Conservation (phyloP, 176 grass and related monocot species). For the Raddia guianensis region DNA sequence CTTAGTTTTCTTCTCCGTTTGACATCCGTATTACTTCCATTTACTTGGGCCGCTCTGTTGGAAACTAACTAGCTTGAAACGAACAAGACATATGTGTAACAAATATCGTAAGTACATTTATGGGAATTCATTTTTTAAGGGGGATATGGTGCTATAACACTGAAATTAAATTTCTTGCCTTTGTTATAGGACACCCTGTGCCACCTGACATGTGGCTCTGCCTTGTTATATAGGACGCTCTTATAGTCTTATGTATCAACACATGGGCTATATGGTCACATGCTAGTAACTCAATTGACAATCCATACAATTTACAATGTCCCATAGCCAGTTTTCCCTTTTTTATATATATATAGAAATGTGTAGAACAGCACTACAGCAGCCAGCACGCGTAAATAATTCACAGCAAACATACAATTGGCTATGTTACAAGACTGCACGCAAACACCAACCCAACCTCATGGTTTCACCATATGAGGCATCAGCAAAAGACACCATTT, state of each 20-base stretch:
- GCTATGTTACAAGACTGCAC: background rate
- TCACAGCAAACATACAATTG: background rate
- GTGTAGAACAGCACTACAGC: background rate
- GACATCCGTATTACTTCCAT: background rate
- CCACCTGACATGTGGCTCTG: too few relatives aligned
- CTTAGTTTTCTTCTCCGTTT: background rate
- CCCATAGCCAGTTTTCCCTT: too few relatives aligned
- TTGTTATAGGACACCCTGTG: too few relatives aligned
- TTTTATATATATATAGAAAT: too few relatives aligned
- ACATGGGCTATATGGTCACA: too few relatives aligned
- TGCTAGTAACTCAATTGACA: too few relatives aligned
- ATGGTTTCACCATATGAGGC: background rate
- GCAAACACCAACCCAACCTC: conserved; percentile 14
- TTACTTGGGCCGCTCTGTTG: background rate
- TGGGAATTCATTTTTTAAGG: background rate
- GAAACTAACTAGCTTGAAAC: background rate
- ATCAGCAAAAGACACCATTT: background rate
- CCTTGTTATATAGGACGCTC: too few relatives aligned
- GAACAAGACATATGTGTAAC: background rate
- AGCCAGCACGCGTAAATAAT: background rate
- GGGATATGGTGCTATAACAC: too few relatives aligned
- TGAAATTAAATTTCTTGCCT: too few relatives aligned
- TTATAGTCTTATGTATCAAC: too few relatives aligned
- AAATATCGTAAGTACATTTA: background rate
- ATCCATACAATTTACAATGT: too few relatives aligned